Conservation (phyloP, 305 asterid genomes). For the Solanum aculeatissimum region DNA sequence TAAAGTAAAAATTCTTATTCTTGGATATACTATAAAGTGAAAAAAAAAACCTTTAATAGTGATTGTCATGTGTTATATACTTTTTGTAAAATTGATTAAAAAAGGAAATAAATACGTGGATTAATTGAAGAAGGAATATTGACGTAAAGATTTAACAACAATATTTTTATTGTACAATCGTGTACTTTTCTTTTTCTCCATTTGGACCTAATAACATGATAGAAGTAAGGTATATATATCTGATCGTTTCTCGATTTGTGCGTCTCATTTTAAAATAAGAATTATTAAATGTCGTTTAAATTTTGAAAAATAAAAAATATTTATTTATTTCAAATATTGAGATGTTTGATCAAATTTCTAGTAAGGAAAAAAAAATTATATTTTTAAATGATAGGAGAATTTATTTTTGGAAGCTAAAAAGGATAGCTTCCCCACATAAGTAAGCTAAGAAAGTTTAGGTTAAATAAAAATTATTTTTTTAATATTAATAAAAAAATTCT, state of each 20-base stretch:
- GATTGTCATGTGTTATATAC: background rate
- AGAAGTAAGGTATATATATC: background rate
- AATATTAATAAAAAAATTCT: background rate
- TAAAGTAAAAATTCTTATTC: background rate
- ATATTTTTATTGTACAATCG: background rate
- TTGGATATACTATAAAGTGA: background rate
- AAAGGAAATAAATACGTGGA: background rate
- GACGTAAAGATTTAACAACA: background rate
- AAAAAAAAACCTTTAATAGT: background rate
- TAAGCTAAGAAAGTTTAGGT: background rate
- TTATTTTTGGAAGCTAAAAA: background rate
- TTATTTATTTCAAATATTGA: background rate
- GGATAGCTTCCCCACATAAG: background rate
- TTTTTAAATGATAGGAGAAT: background rate
- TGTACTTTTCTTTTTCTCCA: background rate
- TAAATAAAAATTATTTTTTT: background rate
- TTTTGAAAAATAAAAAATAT: accelerated
- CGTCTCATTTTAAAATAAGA: too few relatives aligned
- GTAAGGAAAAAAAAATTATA: too few relatives aligned
- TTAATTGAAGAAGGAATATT: background rate
- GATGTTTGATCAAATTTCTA: background rate
- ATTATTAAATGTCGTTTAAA: too few relatives aligned
- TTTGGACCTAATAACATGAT: background rate
- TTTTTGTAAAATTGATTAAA: background rate
- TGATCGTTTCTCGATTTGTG: background rate